Percentiles rank a stretch among this genome's conserved stretches.
Conservation (phyloP, 306 rosid species). For the Pterocarpus macrocarpus region DNA sequence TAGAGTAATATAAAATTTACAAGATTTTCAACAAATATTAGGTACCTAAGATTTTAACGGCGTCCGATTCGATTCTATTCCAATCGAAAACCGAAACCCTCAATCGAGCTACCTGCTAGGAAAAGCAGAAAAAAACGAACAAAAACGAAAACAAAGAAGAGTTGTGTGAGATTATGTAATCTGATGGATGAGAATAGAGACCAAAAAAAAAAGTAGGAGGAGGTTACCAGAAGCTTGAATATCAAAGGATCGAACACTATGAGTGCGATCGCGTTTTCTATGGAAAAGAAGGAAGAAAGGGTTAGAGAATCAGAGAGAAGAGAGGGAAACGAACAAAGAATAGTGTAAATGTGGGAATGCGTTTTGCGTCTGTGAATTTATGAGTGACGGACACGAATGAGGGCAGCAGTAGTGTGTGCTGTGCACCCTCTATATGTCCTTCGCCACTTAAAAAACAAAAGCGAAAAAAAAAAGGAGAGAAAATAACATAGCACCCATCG, state of each 20-base stretch:
- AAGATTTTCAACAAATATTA: neutral
- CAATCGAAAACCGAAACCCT: slow-evolving; percentile 43
- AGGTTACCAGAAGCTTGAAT: slow-evolving; percentile 32
- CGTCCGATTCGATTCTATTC: slow-evolving; percentile 8
- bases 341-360: neutral
- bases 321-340: neutral
- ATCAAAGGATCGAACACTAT: slow-evolving; percentile 9
- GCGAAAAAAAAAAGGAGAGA: too few species aligned
- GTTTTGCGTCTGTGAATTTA: neutral
- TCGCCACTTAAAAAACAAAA: neutral
- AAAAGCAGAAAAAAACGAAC: neutral
- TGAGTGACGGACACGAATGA: neutral
- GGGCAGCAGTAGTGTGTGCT: neutral
- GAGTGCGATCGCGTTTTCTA: slow-evolving; percentile 9
- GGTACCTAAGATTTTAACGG: slow-evolving; percentile 8
- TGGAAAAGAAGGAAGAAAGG: neutral
- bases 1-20: neutral
- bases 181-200: neutral
- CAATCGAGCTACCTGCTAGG: slow-evolving; percentile 7
- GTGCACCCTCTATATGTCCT: neutral
- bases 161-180: neutral
- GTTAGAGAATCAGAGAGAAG: neutral
- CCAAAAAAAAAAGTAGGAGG: neutral
- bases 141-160: neutral
- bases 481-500: too few species aligned